Evolutionary conservation across 805 yeast species (phyloP).

Genomic region (Candida dajiaensis): DNA sequence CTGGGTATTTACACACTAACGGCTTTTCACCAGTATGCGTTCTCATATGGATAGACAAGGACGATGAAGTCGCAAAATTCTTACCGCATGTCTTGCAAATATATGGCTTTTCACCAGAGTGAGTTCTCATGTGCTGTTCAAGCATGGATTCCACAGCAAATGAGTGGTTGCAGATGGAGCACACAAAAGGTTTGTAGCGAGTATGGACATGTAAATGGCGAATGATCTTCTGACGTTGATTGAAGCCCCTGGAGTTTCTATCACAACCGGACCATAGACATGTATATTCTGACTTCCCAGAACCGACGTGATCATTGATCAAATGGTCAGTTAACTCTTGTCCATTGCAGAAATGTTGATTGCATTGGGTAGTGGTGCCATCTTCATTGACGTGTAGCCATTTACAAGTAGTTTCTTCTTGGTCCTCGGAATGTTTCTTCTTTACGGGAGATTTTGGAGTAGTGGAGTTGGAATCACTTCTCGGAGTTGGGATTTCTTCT

Average conservation of each 20-base stretch:
- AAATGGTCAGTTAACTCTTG: slow-evolving; percentile 70
- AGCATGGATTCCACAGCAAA: slow-evolving; percentile 78
- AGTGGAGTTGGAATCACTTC: not conserved
- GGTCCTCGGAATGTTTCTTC: not conserved
- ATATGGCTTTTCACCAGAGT: slow-evolving; percentile 88
- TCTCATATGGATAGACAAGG: slow-evolving; percentile 76
- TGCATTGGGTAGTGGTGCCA: slow-evolving; percentile 34
- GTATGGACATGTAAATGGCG: slow-evolving; percentile 91
- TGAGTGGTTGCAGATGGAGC: slow-evolving; percentile 58
- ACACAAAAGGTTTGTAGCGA: slow-evolving; percentile 70
- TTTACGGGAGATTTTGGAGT: not conserved
- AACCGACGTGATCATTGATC: slow-evolving; percentile 59
- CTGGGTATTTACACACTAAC: slow-evolving; percentile 67
- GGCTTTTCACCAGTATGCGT: slow-evolving; percentile 93
- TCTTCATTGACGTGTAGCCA: slow-evolving; percentile 14
- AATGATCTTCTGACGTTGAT: slow-evolving; percentile 78
- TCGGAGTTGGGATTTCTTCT: not conserved
- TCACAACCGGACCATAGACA: slow-evolving; percentile 81
- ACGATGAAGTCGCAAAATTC: slow-evolving; percentile 74
- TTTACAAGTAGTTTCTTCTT: slow-evolving; percentile 19
- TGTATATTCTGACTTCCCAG: slow-evolving; percentile 60
- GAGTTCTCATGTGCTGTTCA: slow-evolving; percentile 75
- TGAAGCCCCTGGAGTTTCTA: slow-evolving; percentile 54
- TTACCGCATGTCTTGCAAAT: slow-evolving; percentile 69
- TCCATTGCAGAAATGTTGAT: slow-evolving; percentile 40